phyloP scores from a whole-genome alignment of 352 stramenopile genomes.

The Globisporangium recalcitrans region DNA sequence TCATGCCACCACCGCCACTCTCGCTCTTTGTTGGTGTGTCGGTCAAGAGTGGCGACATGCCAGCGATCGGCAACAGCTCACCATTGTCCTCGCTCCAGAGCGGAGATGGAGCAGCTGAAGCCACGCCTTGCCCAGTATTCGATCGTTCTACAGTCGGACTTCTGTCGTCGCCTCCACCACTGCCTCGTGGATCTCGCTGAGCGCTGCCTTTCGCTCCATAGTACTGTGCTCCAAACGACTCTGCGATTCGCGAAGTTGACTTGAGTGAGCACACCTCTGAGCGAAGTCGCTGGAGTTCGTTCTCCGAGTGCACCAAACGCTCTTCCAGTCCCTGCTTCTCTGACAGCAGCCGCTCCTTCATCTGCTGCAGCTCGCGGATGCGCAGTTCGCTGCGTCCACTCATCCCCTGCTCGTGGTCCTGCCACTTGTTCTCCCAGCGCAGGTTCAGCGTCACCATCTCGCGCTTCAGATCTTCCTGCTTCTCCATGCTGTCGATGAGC shows the following conservation, averaged over 20 bases:
- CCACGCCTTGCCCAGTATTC: background rate
- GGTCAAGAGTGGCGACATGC: conserved; percentile 46
- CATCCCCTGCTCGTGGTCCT: conserved; percentile 57
- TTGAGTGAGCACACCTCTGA: conserved; percentile 45
- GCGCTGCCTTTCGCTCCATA: conserved; percentile 3
- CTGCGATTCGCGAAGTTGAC: conserved; percentile 36
- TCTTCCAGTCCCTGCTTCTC: conserved; percentile 65
- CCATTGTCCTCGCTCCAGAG: conserved; percentile 70
- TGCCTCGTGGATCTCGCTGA: background rate
- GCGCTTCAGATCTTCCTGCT: conserved; percentile 56
- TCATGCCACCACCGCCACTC: background rate
- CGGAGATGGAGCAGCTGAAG: conserved; percentile 33
- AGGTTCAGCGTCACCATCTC: conserved; percentile 59
- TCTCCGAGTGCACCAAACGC: conserved; percentile 50
- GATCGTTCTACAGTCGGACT: conserved; percentile 14
- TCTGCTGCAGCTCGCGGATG: conserved; percentile 47
- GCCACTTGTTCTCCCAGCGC: conserved; percentile 65
- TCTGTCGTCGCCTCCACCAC: background rate
- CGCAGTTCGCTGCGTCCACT: conserved; percentile 38
- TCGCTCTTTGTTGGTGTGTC: conserved; percentile 24
- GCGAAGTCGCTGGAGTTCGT: conserved; percentile 48
- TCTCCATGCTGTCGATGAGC: conserved; percentile 42
- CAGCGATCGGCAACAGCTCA: conserved; percentile 40
- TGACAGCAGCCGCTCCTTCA: conserved; percentile 41
- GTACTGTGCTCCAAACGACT: conserved; percentile 41